phyloP scores from a whole-genome alignment of 2,329 filamentous ascomycete species.

The Geosmithia flava region DNA sequence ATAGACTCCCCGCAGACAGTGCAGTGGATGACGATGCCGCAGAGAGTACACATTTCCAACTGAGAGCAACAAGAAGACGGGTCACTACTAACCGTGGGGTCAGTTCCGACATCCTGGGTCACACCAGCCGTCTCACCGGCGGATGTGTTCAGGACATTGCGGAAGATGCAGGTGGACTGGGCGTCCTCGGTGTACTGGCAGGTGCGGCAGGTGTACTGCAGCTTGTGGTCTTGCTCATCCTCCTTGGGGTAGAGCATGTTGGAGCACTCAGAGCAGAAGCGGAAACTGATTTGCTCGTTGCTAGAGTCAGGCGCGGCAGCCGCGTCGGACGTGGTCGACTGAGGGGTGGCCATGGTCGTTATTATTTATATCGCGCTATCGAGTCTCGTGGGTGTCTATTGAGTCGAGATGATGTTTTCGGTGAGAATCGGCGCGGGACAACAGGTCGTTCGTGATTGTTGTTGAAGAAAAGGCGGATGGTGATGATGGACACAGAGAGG shows the following conservation, averaged over 20 bases:
- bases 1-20: slow-evolving; percentile 19
- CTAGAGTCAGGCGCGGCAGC: slow-evolving; percentile 35
- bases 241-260: slow-evolving; percentile 98
- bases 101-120: slow-evolving; percentile 90
- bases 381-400: neutral
- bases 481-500: neutral
- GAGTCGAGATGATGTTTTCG: neutral
- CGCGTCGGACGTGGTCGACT: slow-evolving; percentile 32
- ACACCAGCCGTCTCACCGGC: slow-evolving; percentile 94
- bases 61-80: slow-evolving; percentile 15
- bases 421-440: neutral
- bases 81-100: slow-evolving; percentile 84
- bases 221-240: slow-evolving; percentile 68
- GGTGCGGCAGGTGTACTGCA: slow-evolving; percentile 92
- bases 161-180: slow-evolving; percentile 82
- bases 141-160: slow-evolving; percentile 83
- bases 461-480: neutral
- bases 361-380: neutral
- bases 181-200: slow-evolving; percentile 87
- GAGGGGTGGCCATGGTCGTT: slow-evolving; percentile 42
- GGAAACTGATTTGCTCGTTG: slow-evolving; percentile 80
- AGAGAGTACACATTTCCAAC: slow-evolving; percentile 28
- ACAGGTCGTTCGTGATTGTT: neutral
- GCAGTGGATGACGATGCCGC: slow-evolving; percentile 31
- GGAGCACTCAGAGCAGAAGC: slow-evolving; percentile 97